Evolutionary conservation across 176 grass and related monocot species (phyloP), one percentile per base, ranked within the genome.

Genomic region (Eragrostis curvula): DNA sequence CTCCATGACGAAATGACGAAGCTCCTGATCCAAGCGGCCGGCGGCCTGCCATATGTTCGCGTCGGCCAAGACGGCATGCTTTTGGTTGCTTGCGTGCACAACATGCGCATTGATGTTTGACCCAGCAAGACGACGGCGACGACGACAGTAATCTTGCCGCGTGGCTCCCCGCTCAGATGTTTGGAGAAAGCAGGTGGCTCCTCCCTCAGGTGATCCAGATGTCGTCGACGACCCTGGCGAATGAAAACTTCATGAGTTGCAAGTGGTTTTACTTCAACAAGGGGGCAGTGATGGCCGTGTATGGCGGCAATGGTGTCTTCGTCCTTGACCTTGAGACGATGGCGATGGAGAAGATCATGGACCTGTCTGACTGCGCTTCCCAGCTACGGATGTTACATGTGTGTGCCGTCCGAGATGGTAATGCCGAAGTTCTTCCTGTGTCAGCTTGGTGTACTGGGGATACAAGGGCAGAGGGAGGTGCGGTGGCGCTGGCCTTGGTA

Each of bases 41-140:
- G 50, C 18, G 79, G 79, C n/a, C 56, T 10, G 3, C 79, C 79
- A n/a, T 17, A 14, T 24, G 65, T 58, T 39, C 46, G n/a, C 40
- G 6, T 81, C 11, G 15, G 1, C 24, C 5, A 8, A 56, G 79
- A 30, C 0, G 51, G 16, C 66, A 53, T 21, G 40, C 79, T 81
- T 9, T 70, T 16, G 0, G 39, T 81, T 3, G 79, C 51, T 12
- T 81, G 65, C 17, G 51, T 70, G 39, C 29, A 59, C 15, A 5
- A 2, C 7, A 2, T 3, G 40, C 69, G 40, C 28, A 21, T 73
- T 8, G 27, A 28, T 14, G 18, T 49, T 7, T 82, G 79, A 71
- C 25, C 5, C 79, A 71, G 43, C 68, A 60, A 58, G 36, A 20
- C 0, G 64, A 24, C 63, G 28, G 23, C 3, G 24, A 10, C 6